phyloP scores from a whole-genome alignment of 257 asterid genomes.

The Fraxinus pennsylvanica region DNA sequence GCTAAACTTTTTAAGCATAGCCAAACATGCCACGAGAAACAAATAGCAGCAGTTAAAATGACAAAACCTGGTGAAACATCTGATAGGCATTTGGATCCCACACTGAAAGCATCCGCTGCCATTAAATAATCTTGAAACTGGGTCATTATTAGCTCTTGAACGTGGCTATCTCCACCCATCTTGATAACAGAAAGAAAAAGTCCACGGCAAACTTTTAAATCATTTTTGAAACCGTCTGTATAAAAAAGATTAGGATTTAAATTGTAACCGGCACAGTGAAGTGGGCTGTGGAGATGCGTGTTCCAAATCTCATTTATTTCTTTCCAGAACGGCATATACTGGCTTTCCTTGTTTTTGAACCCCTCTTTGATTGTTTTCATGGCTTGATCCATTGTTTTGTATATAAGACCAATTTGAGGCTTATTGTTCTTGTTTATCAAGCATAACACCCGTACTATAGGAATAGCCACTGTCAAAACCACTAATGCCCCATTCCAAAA shows the following conservation, averaged over 20 bases:
- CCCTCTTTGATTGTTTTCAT: conserved; percentile 54
- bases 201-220: conserved; percentile 54
- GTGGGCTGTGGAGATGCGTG: conserved; percentile 51
- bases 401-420: conserved; percentile 44
- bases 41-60: too few relatives aligned
- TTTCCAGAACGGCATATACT: conserved; percentile 49
- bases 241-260: conserved; percentile 60
- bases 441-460: conserved; percentile 47
- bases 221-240: conserved; percentile 34
- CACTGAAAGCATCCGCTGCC: conserved; percentile 30
- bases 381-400: conserved; percentile 61
- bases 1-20: too few relatives aligned
- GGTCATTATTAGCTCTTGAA: conserved; percentile 29
- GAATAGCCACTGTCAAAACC: conserved; percentile 47
- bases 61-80: neutral
- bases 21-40: too few relatives aligned
- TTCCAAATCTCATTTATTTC: conserved; percentile 62
- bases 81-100: conserved; percentile 31
- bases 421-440: conserved; percentile 29
- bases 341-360: conserved; percentile 32
- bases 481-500: conserved; percentile 52
- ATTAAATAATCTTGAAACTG: conserved; percentile 42
- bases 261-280: conserved; percentile 60
- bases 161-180: conserved; percentile 15
- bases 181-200: conserved; percentile 39